Evolutionary conservation across 2,329 filamentous ascomycete species (phyloP).

Genomic region (Aureobasidium sp.): DNA sequence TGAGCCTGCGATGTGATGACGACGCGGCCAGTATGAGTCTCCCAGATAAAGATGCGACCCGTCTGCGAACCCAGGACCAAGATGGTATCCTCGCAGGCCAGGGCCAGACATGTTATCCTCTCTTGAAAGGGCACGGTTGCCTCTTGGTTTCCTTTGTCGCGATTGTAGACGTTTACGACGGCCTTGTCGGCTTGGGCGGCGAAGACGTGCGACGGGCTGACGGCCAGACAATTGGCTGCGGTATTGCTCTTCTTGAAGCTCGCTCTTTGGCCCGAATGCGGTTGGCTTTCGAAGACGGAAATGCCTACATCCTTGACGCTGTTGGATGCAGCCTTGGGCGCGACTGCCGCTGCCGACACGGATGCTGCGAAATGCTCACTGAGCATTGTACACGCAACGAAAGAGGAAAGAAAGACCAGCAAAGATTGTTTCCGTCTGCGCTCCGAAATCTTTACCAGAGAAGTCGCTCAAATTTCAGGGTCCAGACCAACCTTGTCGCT

Average conservation of each 20-base stretch:
- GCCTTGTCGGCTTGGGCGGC: slow-evolving; percentile 87
- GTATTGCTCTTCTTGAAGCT: slow-evolving; percentile 89
- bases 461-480: not conserved
- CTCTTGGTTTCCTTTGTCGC: slow-evolving; percentile 78
- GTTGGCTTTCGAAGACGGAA: slow-evolving; percentile 76
- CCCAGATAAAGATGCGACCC: slow-evolving; percentile 85
- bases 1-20: slow-evolving; percentile 70
- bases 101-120: slow-evolving; percentile 68
- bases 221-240: slow-evolving; percentile 69
- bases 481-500: not conserved
- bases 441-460: slow-evolving; percentile 1
- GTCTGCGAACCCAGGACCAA: slow-evolving; percentile 76
- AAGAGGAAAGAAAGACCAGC: not conserved
- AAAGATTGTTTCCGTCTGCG: not conserved
- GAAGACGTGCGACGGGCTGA: slow-evolving; percentile 78
- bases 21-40: slow-evolving; percentile 71
- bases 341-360: slow-evolving; percentile 37
- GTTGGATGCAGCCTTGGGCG: slow-evolving; percentile 39
- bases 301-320: slow-evolving; percentile 73
- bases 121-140: slow-evolving; percentile 83
- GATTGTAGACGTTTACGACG: slow-evolving; percentile 85
- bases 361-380: slow-evolving; percentile 45
- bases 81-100: slow-evolving; percentile 60
- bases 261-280: slow-evolving; percentile 64
- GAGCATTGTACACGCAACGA: slow-evolving; percentile 34